Percentiles rank a stretch among this genome's conserved stretches.
Evolutionary conservation across 495 filamentous ascomycete species (phyloP).

Genomic region (Podospora pseudoanserina): DNA sequence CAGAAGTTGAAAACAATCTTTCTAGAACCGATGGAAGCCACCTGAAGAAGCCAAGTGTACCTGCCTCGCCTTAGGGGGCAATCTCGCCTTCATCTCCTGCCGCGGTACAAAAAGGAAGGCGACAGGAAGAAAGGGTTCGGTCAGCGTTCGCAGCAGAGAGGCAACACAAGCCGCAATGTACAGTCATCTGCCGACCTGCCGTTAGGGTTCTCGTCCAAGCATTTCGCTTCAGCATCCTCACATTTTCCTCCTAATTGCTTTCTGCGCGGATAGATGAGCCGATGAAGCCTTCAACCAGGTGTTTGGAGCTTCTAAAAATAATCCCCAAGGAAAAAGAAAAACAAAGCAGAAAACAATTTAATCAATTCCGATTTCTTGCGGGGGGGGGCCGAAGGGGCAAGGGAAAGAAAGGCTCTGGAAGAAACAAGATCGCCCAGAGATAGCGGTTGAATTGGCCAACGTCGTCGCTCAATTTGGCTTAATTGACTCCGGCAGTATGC

Average conservation of each 20-base stretch:
- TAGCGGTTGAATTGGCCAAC: constrained; percentile 10
- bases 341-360: constrained; percentile 16
- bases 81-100: neutral
- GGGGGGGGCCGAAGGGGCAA: neutral
- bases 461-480: constrained; percentile 10
- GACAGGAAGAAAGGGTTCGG: neutral
- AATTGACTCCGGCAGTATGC: neutral
- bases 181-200: constrained; percentile 3
- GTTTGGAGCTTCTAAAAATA: constrained; percentile 6
- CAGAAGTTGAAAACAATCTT: neutral
- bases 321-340: neutral
- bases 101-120: constrained; percentile 3
- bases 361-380: constrained; percentile 8
- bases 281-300: constrained; percentile 11
- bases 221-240: neutral
- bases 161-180: neutral
- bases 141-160: neutral
- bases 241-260: neutral
- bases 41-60: neutral
- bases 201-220: neutral
- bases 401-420: neutral
- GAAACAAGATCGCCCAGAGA: neutral
- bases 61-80: neutral
- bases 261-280: neutral
- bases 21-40: constrained; percentile 6